Evolutionary conservation across 257 asterid genomes (phyloP).

Genomic region (Solanum chiquidenum): DNA sequence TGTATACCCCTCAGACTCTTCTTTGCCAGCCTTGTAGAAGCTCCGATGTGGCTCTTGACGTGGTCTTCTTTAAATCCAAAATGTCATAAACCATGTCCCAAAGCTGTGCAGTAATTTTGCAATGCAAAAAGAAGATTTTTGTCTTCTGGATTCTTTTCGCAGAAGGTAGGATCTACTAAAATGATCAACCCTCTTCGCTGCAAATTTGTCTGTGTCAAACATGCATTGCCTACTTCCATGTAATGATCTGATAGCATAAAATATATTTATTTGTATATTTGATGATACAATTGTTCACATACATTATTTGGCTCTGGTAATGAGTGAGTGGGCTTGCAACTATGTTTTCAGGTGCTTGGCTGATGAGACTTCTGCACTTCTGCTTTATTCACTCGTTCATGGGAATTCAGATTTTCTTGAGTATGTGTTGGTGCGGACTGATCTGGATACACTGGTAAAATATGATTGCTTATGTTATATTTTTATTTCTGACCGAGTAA

Average conservation of each 20-base stretch:
- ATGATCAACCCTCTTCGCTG: not conserved
- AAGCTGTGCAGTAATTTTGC: not conserved
- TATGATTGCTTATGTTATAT: not conserved
- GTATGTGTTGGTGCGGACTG: conserved; percentile 96
- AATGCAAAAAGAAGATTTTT: not conserved
- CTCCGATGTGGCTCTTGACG: not conserved
- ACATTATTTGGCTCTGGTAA: not conserved
- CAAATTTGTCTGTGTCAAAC: not conserved
- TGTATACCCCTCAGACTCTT: not conserved
- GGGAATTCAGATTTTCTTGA: conserved; percentile 90
- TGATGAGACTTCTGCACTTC: conserved; percentile 74
- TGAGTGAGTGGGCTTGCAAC: not conserved
- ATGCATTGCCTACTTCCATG: not conserved
- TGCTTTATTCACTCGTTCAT: conserved; percentile 87
- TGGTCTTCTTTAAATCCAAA: not conserved
- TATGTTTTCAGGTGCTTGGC: conserved; percentile 61
- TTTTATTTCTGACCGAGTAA: not conserved
- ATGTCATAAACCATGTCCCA: not conserved
- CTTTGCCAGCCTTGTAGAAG: not conserved
- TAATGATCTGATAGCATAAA: not conserved
- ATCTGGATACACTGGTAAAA: conserved; percentile 93
- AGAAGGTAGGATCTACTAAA: not conserved
- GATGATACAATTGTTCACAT: not conserved
- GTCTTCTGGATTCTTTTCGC: not conserved
- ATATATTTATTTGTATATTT: not conserved